These are phyloP conservation scores for Raddia guianensis DNA, from an alignment of 176 grass and related monocot species.

Conservation along the genomic window DNA sequence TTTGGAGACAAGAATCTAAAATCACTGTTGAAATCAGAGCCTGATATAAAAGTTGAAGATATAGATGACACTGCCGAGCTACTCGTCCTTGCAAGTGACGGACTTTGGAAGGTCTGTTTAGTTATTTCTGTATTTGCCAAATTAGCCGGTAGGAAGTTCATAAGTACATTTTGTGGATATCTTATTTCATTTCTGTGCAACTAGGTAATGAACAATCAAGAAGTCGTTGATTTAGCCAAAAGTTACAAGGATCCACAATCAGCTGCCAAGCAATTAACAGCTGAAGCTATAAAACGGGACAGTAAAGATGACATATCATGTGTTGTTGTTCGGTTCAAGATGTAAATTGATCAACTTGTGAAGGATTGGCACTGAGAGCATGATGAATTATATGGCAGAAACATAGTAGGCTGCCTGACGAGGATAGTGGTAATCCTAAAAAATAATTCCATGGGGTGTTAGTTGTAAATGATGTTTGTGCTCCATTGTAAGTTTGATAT, in stretches of 20 bases:
- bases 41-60: conserved; percentile 64
- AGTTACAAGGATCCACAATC: conserved; percentile 71
- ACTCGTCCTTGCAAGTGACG: conserved; percentile 78
- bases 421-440: conserved; percentile 23
- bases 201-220: conserved; percentile 72
- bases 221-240: conserved; percentile 70
- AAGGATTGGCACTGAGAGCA: conserved; percentile 10
- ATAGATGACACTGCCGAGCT: conserved; percentile 66
- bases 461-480: conserved; percentile 49
- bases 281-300: conserved; percentile 65
- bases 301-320: conserved; percentile 94
- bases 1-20: conserved; percentile 86
- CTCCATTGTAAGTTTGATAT: conserved; percentile 47
- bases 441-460: conserved; percentile 36
- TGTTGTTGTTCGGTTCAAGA: conserved; percentile 78
- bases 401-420: conserved; percentile 33
- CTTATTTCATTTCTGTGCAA: conserved; percentile 37
- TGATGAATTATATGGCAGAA: conserved; percentile 9
- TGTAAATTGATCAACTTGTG: conserved; percentile 33
- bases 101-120: conserved; percentile 77
- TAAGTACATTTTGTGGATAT: conserved; percentile 26
- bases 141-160: conserved; percentile 18
- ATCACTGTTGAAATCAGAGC: conserved; percentile 73
- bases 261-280: conserved; percentile 65
- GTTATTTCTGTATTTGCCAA: conserved; percentile 26